Evolutionary conservation across 2,329 filamentous ascomycete species (phyloP), one percentile per base, ranked within the genome.

Genomic region (Aspergillus flavus): DNA sequence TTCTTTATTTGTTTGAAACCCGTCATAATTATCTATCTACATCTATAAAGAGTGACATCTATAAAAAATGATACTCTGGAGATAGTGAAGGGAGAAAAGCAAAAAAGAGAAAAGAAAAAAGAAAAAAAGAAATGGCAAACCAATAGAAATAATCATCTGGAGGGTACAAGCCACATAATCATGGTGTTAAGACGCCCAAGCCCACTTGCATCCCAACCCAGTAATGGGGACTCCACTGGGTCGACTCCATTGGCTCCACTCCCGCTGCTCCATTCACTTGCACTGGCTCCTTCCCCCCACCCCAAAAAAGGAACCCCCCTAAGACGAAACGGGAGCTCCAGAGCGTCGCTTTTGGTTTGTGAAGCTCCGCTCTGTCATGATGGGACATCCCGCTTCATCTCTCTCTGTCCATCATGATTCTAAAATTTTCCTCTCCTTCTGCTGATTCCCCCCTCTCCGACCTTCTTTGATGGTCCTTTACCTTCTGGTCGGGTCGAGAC

Each of bases 331-430:
- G 58, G 61, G 46, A 63, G 59, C 58, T 61, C 45, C 60, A 57
- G 63, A 58, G 57, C 61, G 63, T 46, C 59, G 60, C 41, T 61
- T 65, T 64, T 57, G 62, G 62, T 66, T 62, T 63, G 60, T 50
- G 66, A 68, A 63, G 67, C 66, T 69, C 67, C 67, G 67, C 67
- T 64, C 62, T 60, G 61, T 64, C 62, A 64, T 61, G 62, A 64
- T 63, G 52, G 50, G 30, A 32, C 50, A 59, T 63, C 61, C 61
- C 61, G 61, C 61, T 63, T 60, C 48, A 41, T 53, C 28, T 34
- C 28, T 34, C 10, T 59, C 34, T 23, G 34, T 41, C 32, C 26
- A 58, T 28, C 23, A 45, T 57, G 55, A 34, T 28, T 46, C n/a
- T 50, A 14, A 34, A 34, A 41, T 48, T 28, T 34, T n/a, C 36